Percentiles rank a stretch among this genome's conserved stretches.
phyloP scores from a whole-genome alignment of 306 rosid species.

The Gastrolobium bilobum region DNA sequence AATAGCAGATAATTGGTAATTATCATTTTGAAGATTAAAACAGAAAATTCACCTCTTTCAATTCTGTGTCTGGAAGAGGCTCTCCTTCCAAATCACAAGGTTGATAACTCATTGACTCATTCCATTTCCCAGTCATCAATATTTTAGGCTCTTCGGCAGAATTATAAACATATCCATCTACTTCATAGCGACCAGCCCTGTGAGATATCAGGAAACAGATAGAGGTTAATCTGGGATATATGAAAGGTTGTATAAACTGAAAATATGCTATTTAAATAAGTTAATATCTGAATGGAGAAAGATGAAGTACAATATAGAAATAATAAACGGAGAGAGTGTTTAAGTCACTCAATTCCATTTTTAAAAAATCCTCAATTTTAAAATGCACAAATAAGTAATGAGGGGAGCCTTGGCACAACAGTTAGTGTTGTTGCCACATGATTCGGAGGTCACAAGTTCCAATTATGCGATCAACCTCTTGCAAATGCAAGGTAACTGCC shows the following conservation, averaged over 20 bases:
- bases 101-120: slow-evolving; percentile 71
- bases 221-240: background rate
- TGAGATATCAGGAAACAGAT: slow-evolving; percentile 27
- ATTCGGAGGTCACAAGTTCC: no score
- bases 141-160: slow-evolving; percentile 79
- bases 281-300: background rate
- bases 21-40: background rate
- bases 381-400: background rate
- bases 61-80: slow-evolving; percentile 73
- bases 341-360: background rate
- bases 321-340: background rate
- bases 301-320: background rate
- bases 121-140: slow-evolving; percentile 90
- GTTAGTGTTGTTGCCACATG: no score
- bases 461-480: no score
- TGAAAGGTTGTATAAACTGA: background rate
- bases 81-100: slow-evolving; percentile 85
- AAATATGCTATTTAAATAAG: background rate
- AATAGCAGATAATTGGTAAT: background rate
- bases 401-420: no score
- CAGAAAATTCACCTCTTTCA: slow-evolving; percentile 68
- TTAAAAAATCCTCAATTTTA: background rate
- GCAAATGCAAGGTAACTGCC: no score
- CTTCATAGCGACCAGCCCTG: slow-evolving; percentile 89
- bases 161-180: slow-evolving; percentile 86